Conservation (phyloP, 345 rosid species). For the Salix brachista region DNA sequence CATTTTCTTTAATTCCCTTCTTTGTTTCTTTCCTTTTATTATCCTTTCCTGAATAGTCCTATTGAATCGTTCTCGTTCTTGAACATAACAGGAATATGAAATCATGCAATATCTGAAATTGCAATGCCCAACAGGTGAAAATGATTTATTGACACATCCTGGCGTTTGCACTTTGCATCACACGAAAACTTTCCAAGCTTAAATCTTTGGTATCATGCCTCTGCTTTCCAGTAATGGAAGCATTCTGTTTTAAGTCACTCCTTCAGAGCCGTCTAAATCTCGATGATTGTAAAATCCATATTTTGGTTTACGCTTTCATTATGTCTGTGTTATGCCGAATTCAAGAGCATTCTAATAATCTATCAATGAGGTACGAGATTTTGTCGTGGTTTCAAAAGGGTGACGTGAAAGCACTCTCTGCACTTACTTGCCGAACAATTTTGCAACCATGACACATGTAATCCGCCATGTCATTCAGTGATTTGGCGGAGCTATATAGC, state of each 20-base stretch:
- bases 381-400: not conserved
- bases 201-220: not conserved
- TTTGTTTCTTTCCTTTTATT: not conserved
- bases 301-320: not conserved
- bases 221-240: not conserved
- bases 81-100: not conserved
- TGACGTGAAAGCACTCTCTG: conserved; percentile 5
- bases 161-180: too few species aligned
- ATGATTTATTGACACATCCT: too few species aligned
- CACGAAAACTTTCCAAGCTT: not conserved
- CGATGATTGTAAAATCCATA: not conserved
- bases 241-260: not conserved
- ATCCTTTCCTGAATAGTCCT: not conserved
- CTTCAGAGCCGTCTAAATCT: not conserved
- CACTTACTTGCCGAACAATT: conserved; percentile 7
- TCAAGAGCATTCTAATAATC: not conserved
- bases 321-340: not conserved
- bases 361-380: not conserved
- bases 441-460: not conserved
- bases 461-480: conserved; percentile 22
- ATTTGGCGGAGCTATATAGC: conserved; percentile 25
- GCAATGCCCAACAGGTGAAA: not conserved
- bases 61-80: not conserved
- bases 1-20: not conserved
- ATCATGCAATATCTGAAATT: not conserved